Base-by-base conservation (phyloP, 306 rosid genomes). In the Corylus heterophylla region DNA sequence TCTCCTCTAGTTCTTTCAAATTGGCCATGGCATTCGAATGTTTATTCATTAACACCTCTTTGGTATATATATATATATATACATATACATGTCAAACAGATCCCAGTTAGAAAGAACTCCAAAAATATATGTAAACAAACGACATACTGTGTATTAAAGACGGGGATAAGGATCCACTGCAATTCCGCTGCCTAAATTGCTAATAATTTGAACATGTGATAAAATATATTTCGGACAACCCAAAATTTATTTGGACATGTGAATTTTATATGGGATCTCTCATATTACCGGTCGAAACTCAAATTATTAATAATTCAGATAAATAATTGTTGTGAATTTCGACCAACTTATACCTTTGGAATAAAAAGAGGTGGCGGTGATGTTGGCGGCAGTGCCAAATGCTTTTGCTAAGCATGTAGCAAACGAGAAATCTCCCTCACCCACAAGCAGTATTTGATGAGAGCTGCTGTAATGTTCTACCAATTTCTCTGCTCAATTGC, bases 351-450 rank as follows among this genome's bases (percentile, higher is more conserved):
- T 77, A 73, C 85, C 80, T 73, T n/a, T 13, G 37, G 82, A 74
- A 10, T 80, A 49, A 25, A 77, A 54, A 42, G 85, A 77, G 56
- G 85, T 80, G 2, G 83, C 87, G 1, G 69, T 74, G 68, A 84
- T 74, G 52, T 84, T 84, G 9, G 11, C 0, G 0, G 85, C 87
- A 27, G 10, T 27, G 37, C 79, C 44, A 74, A 80, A 80, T 5
- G 78, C 75, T 74, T 50, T 59, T 5, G 87, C 82, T 22, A 84
- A 77, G 17, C 82, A 84, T 48, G 75, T 77, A 37, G 87, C 74
- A 42, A 84, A 80, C 0, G 87, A 84, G 47, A 84, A 84, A 55
- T 80, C 82, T 2, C 87, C 85, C 55, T 85, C 88, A 4, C 87
- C 83, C 69, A 74, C 78, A 18, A 85, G 63, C 56, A 81, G 10